A percentile compares a stretch with the other conserved stretches of the same genome.
Evolutionary conservation across 192 early-diverging fungal species (phyloP).

Genomic region (Backusella mclennaniae): DNA sequence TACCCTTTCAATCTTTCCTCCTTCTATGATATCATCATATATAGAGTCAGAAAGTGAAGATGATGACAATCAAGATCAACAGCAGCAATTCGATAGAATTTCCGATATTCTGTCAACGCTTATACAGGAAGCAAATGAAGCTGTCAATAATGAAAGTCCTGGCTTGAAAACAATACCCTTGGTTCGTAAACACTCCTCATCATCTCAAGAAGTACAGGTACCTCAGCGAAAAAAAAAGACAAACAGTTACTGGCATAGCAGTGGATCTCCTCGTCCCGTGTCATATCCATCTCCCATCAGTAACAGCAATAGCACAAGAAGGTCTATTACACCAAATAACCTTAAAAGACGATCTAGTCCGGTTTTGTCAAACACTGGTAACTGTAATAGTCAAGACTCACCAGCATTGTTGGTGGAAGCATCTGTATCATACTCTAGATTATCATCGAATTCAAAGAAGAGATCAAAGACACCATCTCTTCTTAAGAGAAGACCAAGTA

Average conservation of each 20-base stretch:
- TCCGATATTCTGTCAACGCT: slow-evolving; percentile 29
- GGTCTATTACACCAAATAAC: slow-evolving; percentile 1
- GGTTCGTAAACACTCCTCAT: background rate
- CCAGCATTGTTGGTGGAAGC: background rate
- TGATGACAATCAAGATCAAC: slow-evolving; percentile 18
- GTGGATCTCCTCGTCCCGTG: background rate
- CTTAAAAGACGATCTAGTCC: background rate
- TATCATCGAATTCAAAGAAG: background rate
- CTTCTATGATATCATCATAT: slow-evolving; percentile 2
- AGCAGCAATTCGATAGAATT: slow-evolving; percentile 27
- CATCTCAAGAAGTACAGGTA: background rate
- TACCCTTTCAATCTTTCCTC: slow-evolving; percentile 20
- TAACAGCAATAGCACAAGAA: background rate
- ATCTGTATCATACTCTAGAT: background rate
- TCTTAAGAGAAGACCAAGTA: background rate
- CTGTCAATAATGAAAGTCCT: slow-evolving; percentile 12
- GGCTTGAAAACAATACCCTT: background rate
- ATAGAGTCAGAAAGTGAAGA: background rate
- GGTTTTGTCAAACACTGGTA: background rate
- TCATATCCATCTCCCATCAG: background rate
- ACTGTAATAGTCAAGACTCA: background rate
- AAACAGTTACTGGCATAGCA: background rate
- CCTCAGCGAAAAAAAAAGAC: slow-evolving; percentile 2
- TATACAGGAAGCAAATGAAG: slow-evolving; percentile 32
- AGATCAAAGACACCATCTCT: background rate